Percentiles rank a stretch among this genome's conserved stretches.
These are phyloP conservation scores for Vanderwaltozyma yarrowii DNA, from an alignment of 805 yeast species.

Conservation along the genomic window DNA sequence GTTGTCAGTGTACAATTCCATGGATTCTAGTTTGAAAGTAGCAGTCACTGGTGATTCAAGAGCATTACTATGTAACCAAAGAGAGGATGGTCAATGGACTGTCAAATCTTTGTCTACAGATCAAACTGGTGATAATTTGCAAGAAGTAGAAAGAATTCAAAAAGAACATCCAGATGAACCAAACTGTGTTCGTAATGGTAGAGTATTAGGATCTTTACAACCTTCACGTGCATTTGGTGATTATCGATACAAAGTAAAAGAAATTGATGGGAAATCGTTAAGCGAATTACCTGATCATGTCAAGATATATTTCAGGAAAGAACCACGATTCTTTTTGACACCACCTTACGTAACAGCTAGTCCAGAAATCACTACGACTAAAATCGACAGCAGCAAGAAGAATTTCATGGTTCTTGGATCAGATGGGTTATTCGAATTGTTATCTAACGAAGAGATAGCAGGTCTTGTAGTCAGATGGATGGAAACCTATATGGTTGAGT, in stretches of 20 bases:
- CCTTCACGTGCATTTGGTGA: slow-evolving; percentile 98
- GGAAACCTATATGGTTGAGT: slow-evolving; percentile 45
- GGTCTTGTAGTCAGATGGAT: slow-evolving; percentile 91
- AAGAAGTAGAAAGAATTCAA: slow-evolving; percentile 74
- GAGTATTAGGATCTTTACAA: slow-evolving; percentile 86
- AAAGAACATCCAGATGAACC: slow-evolving; percentile 90
- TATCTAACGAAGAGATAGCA: slow-evolving; percentile 86
- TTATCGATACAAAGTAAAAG: slow-evolving; percentile 81
- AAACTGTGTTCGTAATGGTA: slow-evolving; percentile 71
- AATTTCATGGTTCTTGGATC: slow-evolving; percentile 88
- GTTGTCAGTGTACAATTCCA: slow-evolving; percentile 76
- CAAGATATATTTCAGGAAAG: slow-evolving; percentile 71
- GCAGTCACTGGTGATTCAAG: slow-evolving; percentile 97
- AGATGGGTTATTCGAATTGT: slow-evolving; percentile 88
- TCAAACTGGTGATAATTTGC: slow-evolving; percentile 87
- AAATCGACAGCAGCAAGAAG: slow-evolving; percentile 51
- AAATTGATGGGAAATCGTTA: slow-evolving; percentile 32
- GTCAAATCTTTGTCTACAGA: slow-evolving; percentile 80
- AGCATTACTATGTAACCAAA: slow-evolving; percentile 71
- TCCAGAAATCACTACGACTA: slow-evolving; percentile 81
- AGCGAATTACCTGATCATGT: slow-evolving; percentile 64
- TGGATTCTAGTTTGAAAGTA: slow-evolving; percentile 59
- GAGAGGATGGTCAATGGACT: slow-evolving; percentile 65
- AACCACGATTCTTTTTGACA: slow-evolving; percentile 61
- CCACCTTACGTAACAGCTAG: slow-evolving; percentile 98